phyloP scores from a whole-genome alignment of 1,139 yeast genomes.

The Hyphopichia khmerensis region DNA sequence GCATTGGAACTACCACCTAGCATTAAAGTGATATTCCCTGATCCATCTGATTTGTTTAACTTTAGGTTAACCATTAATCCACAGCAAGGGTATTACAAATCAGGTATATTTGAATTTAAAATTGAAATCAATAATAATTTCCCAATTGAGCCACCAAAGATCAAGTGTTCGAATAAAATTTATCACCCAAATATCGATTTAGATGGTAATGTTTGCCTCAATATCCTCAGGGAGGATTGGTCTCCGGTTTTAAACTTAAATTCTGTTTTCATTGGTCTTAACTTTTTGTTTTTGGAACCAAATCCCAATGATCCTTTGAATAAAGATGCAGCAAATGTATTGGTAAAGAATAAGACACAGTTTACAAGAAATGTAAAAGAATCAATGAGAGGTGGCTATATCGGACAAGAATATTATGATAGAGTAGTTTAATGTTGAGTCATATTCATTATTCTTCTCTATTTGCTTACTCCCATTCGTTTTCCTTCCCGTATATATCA shows the following conservation, averaged over 20 bases:
- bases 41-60: conserved; percentile 57
- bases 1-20: conserved; percentile 69
- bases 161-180: conserved; percentile 65
- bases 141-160: conserved; percentile 93
- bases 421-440: conserved; percentile 34
- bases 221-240: conserved; percentile 94
- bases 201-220: conserved; percentile 88
- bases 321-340: conserved; percentile 79
- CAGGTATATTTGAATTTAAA: conserved; percentile 67
- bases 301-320: conserved; percentile 91
- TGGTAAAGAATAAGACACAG: conserved; percentile 54
- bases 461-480: no score
- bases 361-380: conserved; percentile 60
- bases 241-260: conserved; percentile 86
- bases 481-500: no score
- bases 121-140: conserved; percentile 67
- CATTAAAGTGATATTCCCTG: conserved; percentile 55
- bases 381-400: conserved; percentile 72
- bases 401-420: conserved; percentile 64
- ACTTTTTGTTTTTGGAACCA: conserved; percentile 85
- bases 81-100: conserved; percentile 73
- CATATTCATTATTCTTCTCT: no score
- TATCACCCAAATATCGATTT: conserved; percentile 93
- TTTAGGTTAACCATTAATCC: conserved; percentile 66
- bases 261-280: conserved; percentile 79